Evolutionary conservation across 2,329 filamentous ascomycete species (phyloP).

Genomic region (Monosporascus sp.): DNA sequence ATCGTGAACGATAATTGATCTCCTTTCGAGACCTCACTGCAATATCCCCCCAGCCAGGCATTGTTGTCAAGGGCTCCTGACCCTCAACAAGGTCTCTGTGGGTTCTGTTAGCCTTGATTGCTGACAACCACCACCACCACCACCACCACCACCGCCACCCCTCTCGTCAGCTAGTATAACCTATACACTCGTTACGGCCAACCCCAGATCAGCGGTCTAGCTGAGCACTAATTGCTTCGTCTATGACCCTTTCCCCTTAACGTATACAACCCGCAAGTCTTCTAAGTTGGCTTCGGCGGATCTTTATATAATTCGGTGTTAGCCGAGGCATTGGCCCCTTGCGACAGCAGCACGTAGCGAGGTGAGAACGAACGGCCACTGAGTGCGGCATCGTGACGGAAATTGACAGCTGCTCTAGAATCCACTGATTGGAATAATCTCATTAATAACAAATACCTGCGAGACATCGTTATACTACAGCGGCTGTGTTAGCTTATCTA

Average conservation of each 20-base stretch:
- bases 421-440: not conserved
- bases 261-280: not conserved
- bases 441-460: not conserved
- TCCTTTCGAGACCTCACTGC: constrained; percentile 11
- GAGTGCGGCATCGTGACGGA: not conserved
- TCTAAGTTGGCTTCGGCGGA: not conserved
- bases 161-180: not conserved
- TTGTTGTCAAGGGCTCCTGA: constrained; percentile 6
- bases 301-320: not conserved
- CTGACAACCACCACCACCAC: not conserved
- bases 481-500: not conserved
- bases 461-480: not conserved
- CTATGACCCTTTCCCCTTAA: not conserved
- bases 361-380: not conserved
- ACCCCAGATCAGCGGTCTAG: not conserved
- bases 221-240: not conserved
- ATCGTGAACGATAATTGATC: constrained; percentile 7
- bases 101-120: not conserved
- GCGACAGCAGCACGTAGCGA: not conserved
- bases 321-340: not conserved
- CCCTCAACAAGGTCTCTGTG: not conserved
- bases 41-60: constrained; percentile 9
- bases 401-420: not conserved
- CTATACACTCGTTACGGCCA: not conserved
- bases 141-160: not conserved